Evolutionary conservation across 2,329 filamentous ascomycete species (phyloP).

Genomic region (Zarea fungicola): DNA sequence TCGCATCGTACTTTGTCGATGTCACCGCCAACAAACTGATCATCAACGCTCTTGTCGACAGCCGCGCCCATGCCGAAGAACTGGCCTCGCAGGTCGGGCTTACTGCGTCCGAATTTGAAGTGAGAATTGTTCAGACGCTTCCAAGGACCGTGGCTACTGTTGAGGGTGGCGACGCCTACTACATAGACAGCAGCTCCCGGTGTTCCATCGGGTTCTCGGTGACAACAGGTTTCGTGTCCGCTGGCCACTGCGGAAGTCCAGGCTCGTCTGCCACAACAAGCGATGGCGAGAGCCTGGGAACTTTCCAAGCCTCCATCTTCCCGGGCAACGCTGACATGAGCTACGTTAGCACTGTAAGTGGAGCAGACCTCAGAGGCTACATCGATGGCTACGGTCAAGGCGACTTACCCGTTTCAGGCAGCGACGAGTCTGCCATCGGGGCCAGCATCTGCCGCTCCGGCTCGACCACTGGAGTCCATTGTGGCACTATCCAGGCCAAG

Average conservation of each 20-base stretch:
- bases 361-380: constrained; percentile 27
- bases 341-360: constrained; percentile 30
- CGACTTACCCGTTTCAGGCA: constrained; percentile 30
- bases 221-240: constrained; percentile 35
- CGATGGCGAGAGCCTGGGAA: constrained; percentile 27
- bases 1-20: constrained; percentile 35
- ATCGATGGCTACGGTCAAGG: constrained; percentile 31
- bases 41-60: constrained; percentile 31
- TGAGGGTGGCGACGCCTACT: constrained; percentile 33
- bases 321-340: constrained; percentile 34
- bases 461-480: constrained; percentile 35
- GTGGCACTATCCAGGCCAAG: constrained; percentile 30
- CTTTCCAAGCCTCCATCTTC: constrained; percentile 33
- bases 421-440: constrained; percentile 30
- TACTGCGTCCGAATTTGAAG: constrained; percentile 30
- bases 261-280: constrained; percentile 28
- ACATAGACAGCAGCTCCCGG: constrained; percentile 26
- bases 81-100: constrained; percentile 34
- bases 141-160: constrained; percentile 31
- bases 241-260: constrained; percentile 33
- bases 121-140: constrained; percentile 27
- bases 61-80: constrained; percentile 28
- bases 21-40: constrained; percentile 36
- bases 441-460: constrained; percentile 36
- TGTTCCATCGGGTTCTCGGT: constrained; percentile 38